These are phyloP conservation scores for Postia placenta DNA, from an alignment of 768 basidiomycete genomes.

Conservation along the genomic window DNA sequence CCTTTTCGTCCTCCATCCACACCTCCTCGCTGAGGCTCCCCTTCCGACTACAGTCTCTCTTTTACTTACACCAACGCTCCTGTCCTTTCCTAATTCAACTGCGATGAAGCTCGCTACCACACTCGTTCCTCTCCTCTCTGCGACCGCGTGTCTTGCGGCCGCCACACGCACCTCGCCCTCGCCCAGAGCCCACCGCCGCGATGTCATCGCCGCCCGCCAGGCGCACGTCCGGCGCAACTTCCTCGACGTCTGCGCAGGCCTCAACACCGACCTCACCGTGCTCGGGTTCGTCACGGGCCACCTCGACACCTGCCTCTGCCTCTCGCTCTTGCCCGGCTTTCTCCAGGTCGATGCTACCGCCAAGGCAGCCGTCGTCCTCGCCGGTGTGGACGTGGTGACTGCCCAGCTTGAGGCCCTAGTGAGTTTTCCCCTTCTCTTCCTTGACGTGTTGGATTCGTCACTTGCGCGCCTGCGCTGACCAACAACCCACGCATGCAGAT, in stretches of 20 bases:
- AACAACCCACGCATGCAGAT: constrained; percentile 2
- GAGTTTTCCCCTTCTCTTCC: background rate
- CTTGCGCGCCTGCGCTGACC: constrained; percentile 17
- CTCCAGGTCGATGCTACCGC: constrained; percentile 19
- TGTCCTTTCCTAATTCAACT: background rate
- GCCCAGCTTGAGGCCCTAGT: constrained; percentile 20
- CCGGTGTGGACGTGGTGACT: constrained; percentile 20
- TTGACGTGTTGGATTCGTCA: background rate
- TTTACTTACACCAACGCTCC: background rate
- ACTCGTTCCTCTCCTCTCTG: background rate
- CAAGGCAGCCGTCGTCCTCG: constrained; percentile 17
- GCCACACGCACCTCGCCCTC: background rate
- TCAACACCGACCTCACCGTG: constrained; percentile 8
- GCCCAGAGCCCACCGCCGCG: background rate
- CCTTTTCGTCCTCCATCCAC: background rate
- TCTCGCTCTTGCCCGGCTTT: constrained; percentile 22
- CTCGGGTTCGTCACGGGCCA: constrained; percentile 19
- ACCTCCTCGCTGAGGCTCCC: background rate
- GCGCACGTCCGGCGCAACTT: constrained; percentile 10
- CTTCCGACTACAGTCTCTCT: background rate
- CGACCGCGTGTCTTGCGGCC: background rate
- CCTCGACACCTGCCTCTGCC: constrained; percentile 24
- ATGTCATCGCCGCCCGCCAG: constrained; percentile 4
- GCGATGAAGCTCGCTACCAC: background rate
- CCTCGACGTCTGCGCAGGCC: constrained; percentile 10